These are phyloP conservation scores for Stemphylium lycopersici DNA, from an alignment of 2,329 filamentous ascomycete genomes.

Conservation along the genomic window DNA sequence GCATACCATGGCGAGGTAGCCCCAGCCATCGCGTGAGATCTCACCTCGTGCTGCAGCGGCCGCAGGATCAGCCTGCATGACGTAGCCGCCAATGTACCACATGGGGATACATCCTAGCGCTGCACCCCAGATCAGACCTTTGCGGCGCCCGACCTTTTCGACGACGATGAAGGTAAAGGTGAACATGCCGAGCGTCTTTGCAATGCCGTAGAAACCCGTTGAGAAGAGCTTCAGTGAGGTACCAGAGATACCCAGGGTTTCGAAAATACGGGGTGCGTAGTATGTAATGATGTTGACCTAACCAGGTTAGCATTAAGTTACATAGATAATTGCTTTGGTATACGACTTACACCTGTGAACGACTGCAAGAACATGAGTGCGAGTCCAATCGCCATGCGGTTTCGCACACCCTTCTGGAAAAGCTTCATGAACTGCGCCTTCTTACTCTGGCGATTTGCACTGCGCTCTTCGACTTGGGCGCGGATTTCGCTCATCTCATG, in stretches of 20 bases:
- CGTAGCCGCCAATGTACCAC: slow-evolving; percentile 61
- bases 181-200: slow-evolving; percentile 49
- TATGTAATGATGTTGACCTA: slow-evolving; percentile 47
- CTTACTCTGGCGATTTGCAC: slow-evolving; percentile 37
- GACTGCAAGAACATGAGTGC: slow-evolving; percentile 48
- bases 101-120: slow-evolving; percentile 57
- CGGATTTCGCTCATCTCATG: slow-evolving; percentile 59
- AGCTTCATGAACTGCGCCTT: slow-evolving; percentile 44
- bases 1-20: slow-evolving; percentile 60
- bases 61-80: slow-evolving; percentile 59
- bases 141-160: slow-evolving; percentile 49
- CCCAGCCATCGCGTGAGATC: slow-evolving; percentile 54
- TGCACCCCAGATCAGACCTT: slow-evolving; percentile 56
- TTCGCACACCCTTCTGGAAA: slow-evolving; percentile 49
- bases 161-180: slow-evolving; percentile 50
- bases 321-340: not conserved
- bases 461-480: slow-evolving; percentile 41
- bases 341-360: slow-evolving; percentile 40
- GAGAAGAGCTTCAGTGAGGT: slow-evolving; percentile 53
- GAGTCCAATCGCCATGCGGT: slow-evolving; percentile 48
- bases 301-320: slow-evolving; percentile 6
- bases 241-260: slow-evolving; percentile 54
- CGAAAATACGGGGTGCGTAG: slow-evolving; percentile 48
- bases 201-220: slow-evolving; percentile 59
- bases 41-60: slow-evolving; percentile 52